Conservation (phyloP, 2,329 filamentous ascomycete species). For the Penicillium sclerotigenum region DNA sequence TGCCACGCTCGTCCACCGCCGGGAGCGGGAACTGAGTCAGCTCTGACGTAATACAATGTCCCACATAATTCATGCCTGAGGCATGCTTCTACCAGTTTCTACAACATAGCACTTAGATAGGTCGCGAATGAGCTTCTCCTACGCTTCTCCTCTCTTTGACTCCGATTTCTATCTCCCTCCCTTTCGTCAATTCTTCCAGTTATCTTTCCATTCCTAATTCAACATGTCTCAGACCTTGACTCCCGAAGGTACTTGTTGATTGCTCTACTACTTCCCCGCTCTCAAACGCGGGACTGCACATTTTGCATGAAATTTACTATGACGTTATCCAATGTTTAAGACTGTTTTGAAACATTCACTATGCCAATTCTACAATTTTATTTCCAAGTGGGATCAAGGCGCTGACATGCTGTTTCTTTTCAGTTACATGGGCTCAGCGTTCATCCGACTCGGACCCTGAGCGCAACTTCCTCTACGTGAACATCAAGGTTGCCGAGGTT, state of each 20-base stretch:
- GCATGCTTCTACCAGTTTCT: slow-evolving; percentile 44
- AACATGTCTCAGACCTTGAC: slow-evolving; percentile 34
- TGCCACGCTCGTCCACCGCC: not conserved
- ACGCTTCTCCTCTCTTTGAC: slow-evolving; percentile 21
- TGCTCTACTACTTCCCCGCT: slow-evolving; percentile 32
- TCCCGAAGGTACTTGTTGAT: slow-evolving; percentile 46
- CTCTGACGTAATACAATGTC: slow-evolving; percentile 5
- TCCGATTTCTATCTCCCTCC: not conserved
- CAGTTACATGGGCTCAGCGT: slow-evolving; percentile 98
- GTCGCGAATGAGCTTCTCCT: slow-evolving; percentile 22
- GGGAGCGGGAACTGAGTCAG: slow-evolving; percentile 6
- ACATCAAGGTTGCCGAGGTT: slow-evolving; percentile 84
- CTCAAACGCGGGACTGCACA: slow-evolving; percentile 19
- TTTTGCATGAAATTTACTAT: slow-evolving; percentile 19
- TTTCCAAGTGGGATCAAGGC: not conserved
- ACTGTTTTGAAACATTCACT: not conserved
- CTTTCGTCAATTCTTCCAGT: slow-evolving; percentile 7
- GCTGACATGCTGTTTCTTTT: slow-evolving; percentile 16
- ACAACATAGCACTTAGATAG: slow-evolving; percentile 25
- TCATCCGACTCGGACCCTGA: slow-evolving; percentile 73
- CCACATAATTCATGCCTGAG: slow-evolving; percentile 19
- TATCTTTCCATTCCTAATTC: not conserved
- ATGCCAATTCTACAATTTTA: not conserved
- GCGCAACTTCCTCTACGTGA: slow-evolving; percentile 95
- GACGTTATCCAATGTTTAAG: slow-evolving; percentile 13